Base-by-base conservation (phyloP, 805 yeast genomes). In the Candida qinlingensis region DNA sequence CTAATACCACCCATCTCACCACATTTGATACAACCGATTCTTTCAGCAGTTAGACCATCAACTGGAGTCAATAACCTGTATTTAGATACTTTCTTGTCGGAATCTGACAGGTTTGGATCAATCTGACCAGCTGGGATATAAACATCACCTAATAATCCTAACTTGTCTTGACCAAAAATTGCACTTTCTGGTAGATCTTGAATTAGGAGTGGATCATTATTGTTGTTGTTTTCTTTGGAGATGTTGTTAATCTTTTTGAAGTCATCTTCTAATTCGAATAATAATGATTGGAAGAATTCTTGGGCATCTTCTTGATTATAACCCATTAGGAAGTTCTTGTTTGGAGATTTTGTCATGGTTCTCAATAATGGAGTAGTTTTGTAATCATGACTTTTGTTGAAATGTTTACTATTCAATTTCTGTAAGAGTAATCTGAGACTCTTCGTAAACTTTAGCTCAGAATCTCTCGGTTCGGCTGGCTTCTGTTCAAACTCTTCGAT, bases 301-400 rank as follows among this genome's bases (percentile, higher is more conserved):
- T 91, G 97, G 0, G 97, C 97, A 69, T 91, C 98, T 65, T 91
- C 97, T 68, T 91, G 98, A 60, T 87, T 89, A 62, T 88, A 88
- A 2, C 97, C 94, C 47, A 81, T 67, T 57, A 90, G 81, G 51
- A 89, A 77, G 61, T 83, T 84, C 60, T 81, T 85, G 56, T 82
- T 83, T 11, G 94, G 91, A 0, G 88, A 86, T 59, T 85, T 84
- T 5, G 85, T 77, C 88, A 87, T 84, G 5, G 79, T 76, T 59
- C 77, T 81, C 45, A 86, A 64, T 41, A 87, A 65, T 12, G 73
- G 72, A 48, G 72, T 76, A 0, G 94, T 83, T 55, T 77, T 81
- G 55, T 80, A 85, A 51, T 79, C 84, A 2, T 82, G 76, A 50
- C 71, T 69, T 12, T 72, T 67, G 33, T 68, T 66, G 19, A 83